Evolutionary conservation across 1,284 basidiomycete species (phyloP).

Genomic region (Ceratobasidium papillatum): DNA sequence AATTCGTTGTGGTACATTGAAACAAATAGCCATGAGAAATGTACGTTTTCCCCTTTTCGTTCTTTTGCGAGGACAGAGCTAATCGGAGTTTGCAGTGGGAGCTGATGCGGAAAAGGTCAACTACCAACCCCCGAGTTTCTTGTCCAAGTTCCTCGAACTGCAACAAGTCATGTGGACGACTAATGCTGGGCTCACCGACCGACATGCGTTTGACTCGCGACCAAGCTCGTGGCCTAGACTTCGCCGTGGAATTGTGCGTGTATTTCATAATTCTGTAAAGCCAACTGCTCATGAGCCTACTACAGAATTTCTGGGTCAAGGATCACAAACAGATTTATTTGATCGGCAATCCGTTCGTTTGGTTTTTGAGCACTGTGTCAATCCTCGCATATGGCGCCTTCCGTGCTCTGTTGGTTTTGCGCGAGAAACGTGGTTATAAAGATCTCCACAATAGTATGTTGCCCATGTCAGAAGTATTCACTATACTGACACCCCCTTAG

Average conservation of each 20-base stretch:
- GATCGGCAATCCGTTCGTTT: conserved; percentile 92
- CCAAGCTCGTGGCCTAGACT: conserved; percentile 90
- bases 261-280: background rate
- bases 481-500: conserved; percentile 55
- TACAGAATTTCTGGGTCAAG: conserved; percentile 96
- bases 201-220: conserved; percentile 93
- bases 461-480: background rate
- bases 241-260: conserved; percentile 87
- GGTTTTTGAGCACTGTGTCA: conserved; percentile 84
- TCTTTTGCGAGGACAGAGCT: background rate
- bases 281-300: conserved; percentile 14
- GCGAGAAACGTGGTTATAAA: conserved; percentile 88
- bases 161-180: conserved; percentile 99
- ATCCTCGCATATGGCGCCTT: conserved; percentile 73
- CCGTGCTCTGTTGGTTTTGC: conserved; percentile 82
- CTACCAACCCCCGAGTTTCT: conserved; percentile 86
- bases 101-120: conserved; percentile 81
- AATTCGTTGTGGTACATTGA: conserved; percentile 98
- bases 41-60: conserved; percentile 61
- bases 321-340: conserved; percentile 95
- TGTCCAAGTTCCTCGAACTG: conserved; percentile 90
- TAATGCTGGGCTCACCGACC: conserved; percentile 93
- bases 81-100: conserved; percentile 27
- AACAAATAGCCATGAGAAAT: conserved; percentile 77
- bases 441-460: conserved; percentile 90